These are phyloP conservation scores for Zychaea mexicana DNA, from an alignment of 371 early-diverging fungal species.

Conservation along the genomic window DNA sequence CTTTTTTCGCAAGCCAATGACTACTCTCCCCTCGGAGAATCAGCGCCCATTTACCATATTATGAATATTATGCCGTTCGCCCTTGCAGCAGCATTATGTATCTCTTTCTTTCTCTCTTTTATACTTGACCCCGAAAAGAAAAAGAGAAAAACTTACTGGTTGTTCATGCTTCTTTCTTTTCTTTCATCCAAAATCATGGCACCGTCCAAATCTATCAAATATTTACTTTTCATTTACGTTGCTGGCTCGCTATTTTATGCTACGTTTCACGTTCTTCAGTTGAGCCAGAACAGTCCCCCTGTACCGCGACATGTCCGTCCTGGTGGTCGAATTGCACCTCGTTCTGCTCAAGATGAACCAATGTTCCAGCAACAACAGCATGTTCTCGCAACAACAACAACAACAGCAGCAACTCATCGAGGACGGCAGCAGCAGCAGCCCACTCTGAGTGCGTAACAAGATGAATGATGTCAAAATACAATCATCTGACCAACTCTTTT, in stretches of 20 bases:
- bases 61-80: conserved; percentile 7
- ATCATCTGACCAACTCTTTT: background rate
- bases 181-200: conserved; percentile 2
- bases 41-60: background rate
- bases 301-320: background rate
- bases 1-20: background rate
- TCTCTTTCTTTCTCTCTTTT: background rate
- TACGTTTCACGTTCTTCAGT: conserved; percentile 9
- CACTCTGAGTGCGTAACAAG: background rate
- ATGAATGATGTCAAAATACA: too few relatives aligned
- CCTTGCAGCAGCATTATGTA: background rate
- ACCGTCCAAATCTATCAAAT: conserved; percentile 4
- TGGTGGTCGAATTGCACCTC: conserved; percentile 7
- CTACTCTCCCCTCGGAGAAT: background rate
- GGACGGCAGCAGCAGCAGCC: background rate
- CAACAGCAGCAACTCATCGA: background rate
- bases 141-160: background rate
- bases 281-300: background rate
- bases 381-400: background rate
- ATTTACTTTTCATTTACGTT: conserved; percentile 6
- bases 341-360: conserved; percentile 27
- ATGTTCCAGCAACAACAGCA: conserved; percentile 52
- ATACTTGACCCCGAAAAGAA: background rate
- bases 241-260: conserved; percentile 11
- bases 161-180: conserved; percentile 4